Evolutionary conservation across 208 protist genomes (phyloP), one percentile per base, ranked within the genome.

Genomic region (Leishmania tarentolae): DNA sequence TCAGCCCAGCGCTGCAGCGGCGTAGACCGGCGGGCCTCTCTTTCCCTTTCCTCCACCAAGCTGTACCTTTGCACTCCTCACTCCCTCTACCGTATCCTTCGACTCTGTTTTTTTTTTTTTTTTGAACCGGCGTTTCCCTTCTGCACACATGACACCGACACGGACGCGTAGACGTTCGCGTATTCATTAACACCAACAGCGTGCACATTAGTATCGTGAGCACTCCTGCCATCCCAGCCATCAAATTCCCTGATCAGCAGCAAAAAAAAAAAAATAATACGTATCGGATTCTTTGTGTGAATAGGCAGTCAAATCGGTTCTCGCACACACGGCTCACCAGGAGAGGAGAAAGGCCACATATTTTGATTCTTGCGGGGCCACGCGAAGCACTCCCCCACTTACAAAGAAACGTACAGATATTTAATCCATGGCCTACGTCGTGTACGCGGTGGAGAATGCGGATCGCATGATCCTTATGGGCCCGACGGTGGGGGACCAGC

Each of bases 361-460:
- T 15, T 1, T 8, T 57, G 24, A 37, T 40, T 17, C 13, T 15
- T 42, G 31, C 61, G 40, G 61, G 31, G 31, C 31, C 61, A 40
- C 31, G 28, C 61, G 0, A 11, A 35, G 2, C 63, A 24, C 63
- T 24, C 37, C n/a, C n/a, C 21, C 72, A 46, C 46, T 24, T 35
- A 1, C 50, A 76, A n/a, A 8, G 42, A 28, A 24, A 57, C 17
- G 8, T 61, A 76, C 47, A 46, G 31, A 2, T 8, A 13, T 76
- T 35, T 35, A 11, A 61, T 42, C 13, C 42, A 93, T 96, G 93
- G 87, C 92, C 21, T 96, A 94, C 80, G 75, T 94, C 40, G 95
- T 98, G 35, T 95, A 91, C 83, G 82, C 90, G 9, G 93, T 98
- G 31, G 95, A 98, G 74, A 89, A 88, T 75, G 95, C 89, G n/a